Base-by-base conservation (phyloP, 495 filamentous ascomycete genomes). In the Xylaria nigripes region DNA sequence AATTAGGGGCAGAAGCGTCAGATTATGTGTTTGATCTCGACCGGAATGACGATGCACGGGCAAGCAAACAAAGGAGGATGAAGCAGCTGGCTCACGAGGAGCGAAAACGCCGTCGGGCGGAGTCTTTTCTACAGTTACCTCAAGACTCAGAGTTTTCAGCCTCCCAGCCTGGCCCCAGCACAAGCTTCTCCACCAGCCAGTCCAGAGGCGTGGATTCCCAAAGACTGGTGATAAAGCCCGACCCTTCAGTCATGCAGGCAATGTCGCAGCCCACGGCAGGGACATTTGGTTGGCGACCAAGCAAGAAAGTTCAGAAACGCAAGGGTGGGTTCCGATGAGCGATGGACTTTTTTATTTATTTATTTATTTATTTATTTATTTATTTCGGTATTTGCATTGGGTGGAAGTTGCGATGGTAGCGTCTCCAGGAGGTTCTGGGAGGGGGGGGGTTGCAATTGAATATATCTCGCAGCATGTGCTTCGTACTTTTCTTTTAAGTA, bases 211-310 rank as follows among this genome's bases (percentile, higher is more conserved):
- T 23, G 13, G 53, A 32, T 42, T 63, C 59, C 16, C 60, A 61
- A 38, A 54, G 54, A 27, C 61, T 61, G 42, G 12, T 49, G 16
- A 47, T 54, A 48, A 30, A 40, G n/a, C 57, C 61, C 16, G 59
- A 63, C 23, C 51, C 59, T 7, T 7, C 52, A 8, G 52, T 59
- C 3, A 64, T 61, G 5, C 36, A 40, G 16, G 3, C n/a, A 6
- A 73, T 72, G 72, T 71, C 68, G n/a, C 72, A 75, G 56, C 72
- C 70, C 25, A 57, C 63, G 23, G n/a, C 61, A 34, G 72, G 72
- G 1, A 7, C 50, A 1, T 72, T 73, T 59, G 72, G 68, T 36
- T 65, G 61, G 51, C 50, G 59, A 2, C 61, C 63, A 22, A 65
- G 55, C 43, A 69, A 60, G 40, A 65, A 61, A 54, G 61, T 55